Evolutionary conservation across 495 filamentous ascomycete genomes (phyloP).

Genomic region (Aspergillus bertholletiae): DNA sequence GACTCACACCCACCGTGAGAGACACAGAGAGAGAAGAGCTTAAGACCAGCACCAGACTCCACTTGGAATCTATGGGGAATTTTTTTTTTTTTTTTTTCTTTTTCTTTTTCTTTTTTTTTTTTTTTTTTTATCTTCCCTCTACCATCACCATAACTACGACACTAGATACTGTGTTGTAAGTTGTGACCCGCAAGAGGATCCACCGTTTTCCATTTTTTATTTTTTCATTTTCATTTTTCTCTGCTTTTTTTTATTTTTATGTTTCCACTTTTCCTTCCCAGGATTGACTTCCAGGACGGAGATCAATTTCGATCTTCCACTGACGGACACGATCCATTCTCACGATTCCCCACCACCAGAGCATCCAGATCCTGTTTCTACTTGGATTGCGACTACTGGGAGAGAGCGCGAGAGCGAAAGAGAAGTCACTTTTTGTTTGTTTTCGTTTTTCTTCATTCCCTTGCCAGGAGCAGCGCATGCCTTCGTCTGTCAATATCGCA

Average conservation of each 20-base stretch:
- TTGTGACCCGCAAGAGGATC: not conserved
- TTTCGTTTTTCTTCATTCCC: too few relatives aligned
- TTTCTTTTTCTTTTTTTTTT: too few relatives aligned
- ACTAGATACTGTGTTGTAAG: not conserved
- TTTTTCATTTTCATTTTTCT: not conserved
- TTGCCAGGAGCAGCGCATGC: too few relatives aligned
- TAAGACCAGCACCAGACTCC: not conserved
- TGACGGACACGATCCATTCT: conserved; percentile 8
- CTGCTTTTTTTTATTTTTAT: not conserved
- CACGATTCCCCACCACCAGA: conserved; percentile 8
- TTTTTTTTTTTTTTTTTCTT: too few relatives aligned
- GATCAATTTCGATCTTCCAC: conserved; percentile 10
- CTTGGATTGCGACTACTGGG: not conserved
- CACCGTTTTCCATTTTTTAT: not conserved
- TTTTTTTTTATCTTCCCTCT: not conserved
- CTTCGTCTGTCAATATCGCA: too few relatives aligned
- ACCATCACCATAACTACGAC: not conserved
- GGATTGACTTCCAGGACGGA: conserved; percentile 12
- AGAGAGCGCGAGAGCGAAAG: not conserved
- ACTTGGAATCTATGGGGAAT: not conserved
- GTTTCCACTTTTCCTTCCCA: conserved; percentile 4
- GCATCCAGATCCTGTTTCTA: conserved; percentile 6
- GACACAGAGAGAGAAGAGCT: not conserved
- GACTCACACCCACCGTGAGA: too few relatives aligned
- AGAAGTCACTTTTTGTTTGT: not conserved